Percentiles rank a stretch among this genome's conserved stretches.
Conservation (phyloP, 495 filamentous ascomycete genomes). For the Hypoxylon cercidicola region DNA sequence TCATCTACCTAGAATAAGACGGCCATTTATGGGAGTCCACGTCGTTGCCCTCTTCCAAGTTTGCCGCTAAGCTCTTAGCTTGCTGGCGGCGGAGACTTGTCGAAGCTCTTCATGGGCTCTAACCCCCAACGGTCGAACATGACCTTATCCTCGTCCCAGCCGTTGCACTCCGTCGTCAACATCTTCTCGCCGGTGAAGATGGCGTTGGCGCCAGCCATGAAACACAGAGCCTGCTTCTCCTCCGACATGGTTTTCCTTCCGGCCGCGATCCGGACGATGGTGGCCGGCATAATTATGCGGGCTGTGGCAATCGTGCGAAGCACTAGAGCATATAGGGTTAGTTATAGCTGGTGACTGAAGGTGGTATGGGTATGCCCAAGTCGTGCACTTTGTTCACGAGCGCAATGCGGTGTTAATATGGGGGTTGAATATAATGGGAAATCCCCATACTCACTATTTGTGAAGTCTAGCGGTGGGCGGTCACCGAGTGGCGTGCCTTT, state of each 20-base stretch:
- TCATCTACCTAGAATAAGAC: slow-evolving; percentile 1
- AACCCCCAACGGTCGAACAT: slow-evolving; percentile 85
- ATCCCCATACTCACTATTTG: slow-evolving; percentile 52
- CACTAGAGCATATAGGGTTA: slow-evolving; percentile 41
- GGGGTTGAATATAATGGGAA: slow-evolving; percentile 8
- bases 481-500: slow-evolving; percentile 84
- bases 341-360: neutral
- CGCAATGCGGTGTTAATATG: too few species aligned
- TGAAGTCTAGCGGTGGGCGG: slow-evolving; percentile 73
- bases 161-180: slow-evolving; percentile 87
- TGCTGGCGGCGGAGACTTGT: slow-evolving; percentile 38
- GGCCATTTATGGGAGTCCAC: too few species aligned
- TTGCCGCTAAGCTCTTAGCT: neutral
- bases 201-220: slow-evolving; percentile 86
- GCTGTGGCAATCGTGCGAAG: slow-evolving; percentile 83
- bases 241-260: slow-evolving; percentile 80
- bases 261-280: slow-evolving; percentile 84
- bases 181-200: slow-evolving; percentile 94
- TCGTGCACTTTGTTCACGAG: too few species aligned
- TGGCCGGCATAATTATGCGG: slow-evolving; percentile 77
- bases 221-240: slow-evolving; percentile 85
- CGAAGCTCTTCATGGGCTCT: slow-evolving; percentile 63
- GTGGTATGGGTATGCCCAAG: too few species aligned
- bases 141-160: slow-evolving; percentile 83
- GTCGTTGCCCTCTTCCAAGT: neutral